Evolutionary conservation across 192 early-diverging fungal species (phyloP).

Genomic region (Powellomyces hirtus): DNA sequence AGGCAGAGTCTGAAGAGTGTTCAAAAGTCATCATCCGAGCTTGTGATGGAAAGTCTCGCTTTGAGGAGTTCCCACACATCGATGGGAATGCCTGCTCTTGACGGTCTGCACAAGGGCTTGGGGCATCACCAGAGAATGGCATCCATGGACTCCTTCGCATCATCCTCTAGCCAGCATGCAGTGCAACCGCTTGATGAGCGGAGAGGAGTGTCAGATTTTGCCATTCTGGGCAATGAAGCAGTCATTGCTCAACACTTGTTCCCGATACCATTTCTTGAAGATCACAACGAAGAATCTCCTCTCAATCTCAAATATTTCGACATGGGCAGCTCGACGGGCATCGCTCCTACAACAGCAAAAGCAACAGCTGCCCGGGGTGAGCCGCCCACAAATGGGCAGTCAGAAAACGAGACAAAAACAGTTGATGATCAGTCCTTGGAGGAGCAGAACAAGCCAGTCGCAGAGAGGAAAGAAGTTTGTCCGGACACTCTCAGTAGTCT

Average conservation of each 20-base stretch:
- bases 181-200: not conserved
- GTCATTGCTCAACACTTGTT: not conserved
- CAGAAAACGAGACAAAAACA: too few relatives aligned
- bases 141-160: not conserved
- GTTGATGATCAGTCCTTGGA: too few relatives aligned
- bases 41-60: constrained; percentile 18
- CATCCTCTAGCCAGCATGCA: not conserved
- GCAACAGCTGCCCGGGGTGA: too few relatives aligned
- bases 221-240: not conserved
- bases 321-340: not conserved
- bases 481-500: not conserved
- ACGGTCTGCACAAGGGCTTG: not conserved
- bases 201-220: not conserved
- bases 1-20: not conserved
- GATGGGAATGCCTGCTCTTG: not conserved
- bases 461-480: too few relatives aligned
- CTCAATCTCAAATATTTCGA: not conserved
- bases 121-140: not conserved
- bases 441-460: too few relatives aligned
- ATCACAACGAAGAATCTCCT: not conserved
- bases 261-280: not conserved
- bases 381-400: too few relatives aligned
- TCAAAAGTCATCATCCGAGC: constrained; percentile 6
- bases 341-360: too few relatives aligned
- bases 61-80: not conserved